Evolutionary conservation across 1,284 basidiomycete genomes (phyloP), one percentile per base, ranked within the genome.

Genomic region (Ceratobasidium sp.): DNA sequence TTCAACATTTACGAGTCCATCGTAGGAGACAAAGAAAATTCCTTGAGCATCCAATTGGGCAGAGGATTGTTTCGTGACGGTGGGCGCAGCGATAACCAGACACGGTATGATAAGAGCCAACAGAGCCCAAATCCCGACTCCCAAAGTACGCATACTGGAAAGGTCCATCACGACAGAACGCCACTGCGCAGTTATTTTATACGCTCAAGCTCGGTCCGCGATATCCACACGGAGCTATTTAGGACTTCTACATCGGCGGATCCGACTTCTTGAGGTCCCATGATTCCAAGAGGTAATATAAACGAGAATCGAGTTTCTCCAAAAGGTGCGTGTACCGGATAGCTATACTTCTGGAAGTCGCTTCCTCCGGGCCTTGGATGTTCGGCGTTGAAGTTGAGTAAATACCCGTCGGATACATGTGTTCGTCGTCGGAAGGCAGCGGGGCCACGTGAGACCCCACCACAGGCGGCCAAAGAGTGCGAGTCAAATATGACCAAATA

Each of bases 11-110:
- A 69, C 67, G 13, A 71, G 52, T 2, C 71, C 71, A 54, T 72
- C 71, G 41, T 71, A 72, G 27, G 70, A 71, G 7, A 70, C 64
- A 53, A 70, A 71, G 36, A 52, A 72, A 27, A 71, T 69, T 19
- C 68, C 44, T 30, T 49, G 29, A 14, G 70, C 33, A 25, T 67
- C 64, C 5, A 67, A 29, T 42, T 67, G 64, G 6, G 58, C 69
- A 19, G 52, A 71, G 13, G 44, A 71, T 29, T 50, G 70, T 21
- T 41, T 41, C 21, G 52, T 56, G 25, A 67, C 64, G 2, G 64
- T 56, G 1, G 64, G 64, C 8, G 64, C 64, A 13, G 52, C 64
- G 16, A 47, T 6, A 14, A 30, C 53, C 8, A 67, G 13, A 27
- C 23, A 56, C n/a, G 64, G 44, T 33, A 67, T 23, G 7, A 36